Base-by-base conservation (phyloP, 495 filamentous ascomycete genomes). In the Peziza echinospora region DNA sequence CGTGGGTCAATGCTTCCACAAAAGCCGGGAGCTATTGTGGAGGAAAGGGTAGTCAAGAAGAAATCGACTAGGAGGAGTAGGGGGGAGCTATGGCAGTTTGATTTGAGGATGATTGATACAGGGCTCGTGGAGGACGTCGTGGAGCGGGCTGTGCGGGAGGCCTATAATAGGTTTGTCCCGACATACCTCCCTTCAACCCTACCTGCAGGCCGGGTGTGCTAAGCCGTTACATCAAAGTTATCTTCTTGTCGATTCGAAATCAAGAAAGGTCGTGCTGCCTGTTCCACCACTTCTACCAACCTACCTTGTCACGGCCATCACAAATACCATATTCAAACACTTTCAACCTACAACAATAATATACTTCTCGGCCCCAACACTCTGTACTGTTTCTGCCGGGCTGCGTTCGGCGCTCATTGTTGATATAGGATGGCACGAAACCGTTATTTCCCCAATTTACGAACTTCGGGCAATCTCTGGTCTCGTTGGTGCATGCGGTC, bases 341-440 rank as follows among this genome's bases (percentile, higher is more conserved):
- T 85, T 85, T 60, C 78, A 83, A 48, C 68, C 79, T 26, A 82
- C 87, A 0, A 78, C 72, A n/a, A 71, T 94, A 45, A 84, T 80
- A 5, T 67, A 94, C 40, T 60, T 94, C 50, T 78, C 82, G 1
- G 71, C 76, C 5, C 73, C 85, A 1, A 17, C 19, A 17, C 41
- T 23, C 41, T 21, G 41, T 22, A 43, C 16, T 23, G 65, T 82
- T 10, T 74, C 84, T 61, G 60, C 73, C 7, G 89, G 89, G 3
- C 65, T 85, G 44, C 77, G 89, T 10, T 76, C 81, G 16, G 80
- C 75, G 2, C 60, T 96, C 21, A 72, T 94, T 3, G 70, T 96
- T 8, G 85, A 96, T 57, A 66, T 97, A 26, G 87, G 87, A 46
- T 96, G 89, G 89, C 70, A 71, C 34, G 91, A 94, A 58, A 87